Base-by-base conservation (phyloP, 1,284 basidiomycete species). In the Coniferiporia sulphurascens region DNA sequence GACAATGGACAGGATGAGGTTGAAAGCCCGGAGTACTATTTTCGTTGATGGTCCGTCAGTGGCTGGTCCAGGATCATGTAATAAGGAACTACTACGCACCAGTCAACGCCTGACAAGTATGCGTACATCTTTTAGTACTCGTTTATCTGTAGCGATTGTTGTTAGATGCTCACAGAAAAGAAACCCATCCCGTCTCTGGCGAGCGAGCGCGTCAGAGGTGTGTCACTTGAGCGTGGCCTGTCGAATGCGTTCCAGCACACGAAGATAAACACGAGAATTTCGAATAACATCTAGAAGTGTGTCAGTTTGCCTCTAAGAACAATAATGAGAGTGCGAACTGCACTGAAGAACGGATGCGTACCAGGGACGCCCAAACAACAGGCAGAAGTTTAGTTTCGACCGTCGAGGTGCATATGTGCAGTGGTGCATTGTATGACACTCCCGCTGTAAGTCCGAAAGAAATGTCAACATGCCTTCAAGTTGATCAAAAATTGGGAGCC, bases 141-240 rank as follows among this genome's bases (percentile, higher is more conserved):
- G 17, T 21, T 4, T 9, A 46, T 46, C 13, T 3, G 15, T 9
- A 46, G 44, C 3, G 44, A n/a, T 15, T 3, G 34, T 19, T 17
- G 8, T 17, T 6, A 27, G 5, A 27, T 5, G 61, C 62, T 43
- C 34, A 66, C 64, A 46, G 57, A 10, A 52, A 66, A 66, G 52
- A 63, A 67, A 5, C 58, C 10, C 22, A 67, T 56, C n/a, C 67
- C 66, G 45, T 67, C 65, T 8, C 63, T 61, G 51, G 59, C 52
- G 10, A 68, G 51, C 0, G 60, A 36, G 2, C 53, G 34, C 8
- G 44, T 27, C 19, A 68, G 51, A 3, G 56, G 44, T 1, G 48
- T 63, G 4, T 52, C 36, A 5, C 22, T 35, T 3, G 9, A 48
- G 10, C 67, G 67, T 5, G 67, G 67, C 7, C 58, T 52, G 32